Conservation (phyloP, 1,284 basidiomycete genomes). For the Trichosporon faecale region DNA sequence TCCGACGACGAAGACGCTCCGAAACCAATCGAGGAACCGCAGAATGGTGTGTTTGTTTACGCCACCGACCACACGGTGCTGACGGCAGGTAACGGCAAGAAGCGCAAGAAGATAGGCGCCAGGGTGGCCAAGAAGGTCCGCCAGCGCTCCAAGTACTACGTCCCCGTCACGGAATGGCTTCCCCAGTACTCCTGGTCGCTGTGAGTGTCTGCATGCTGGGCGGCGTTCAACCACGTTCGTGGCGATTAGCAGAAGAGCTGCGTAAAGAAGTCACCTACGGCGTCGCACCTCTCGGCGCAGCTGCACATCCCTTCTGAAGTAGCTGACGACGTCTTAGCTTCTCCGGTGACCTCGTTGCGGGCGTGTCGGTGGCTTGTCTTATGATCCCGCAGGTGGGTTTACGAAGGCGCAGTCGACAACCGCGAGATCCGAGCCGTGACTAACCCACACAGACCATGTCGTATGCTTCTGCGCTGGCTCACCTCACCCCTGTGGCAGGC, state of each 20-base stretch:
- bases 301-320: background rate
- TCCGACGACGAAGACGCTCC: slow-evolving; percentile 5
- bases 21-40: background rate
- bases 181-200: slow-evolving; percentile 71
- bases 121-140: slow-evolving; percentile 40
- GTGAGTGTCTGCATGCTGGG: slow-evolving; percentile 54
- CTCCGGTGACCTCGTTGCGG: slow-evolving; percentile 75
- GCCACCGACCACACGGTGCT: background rate
- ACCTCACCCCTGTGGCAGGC: slow-evolving; percentile 74
- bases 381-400: slow-evolving; percentile 72
- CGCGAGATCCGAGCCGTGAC: background rate
- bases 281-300: background rate
- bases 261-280: background rate
- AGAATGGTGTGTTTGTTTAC: background rate
- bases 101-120: slow-evolving; percentile 11
- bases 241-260: background rate
- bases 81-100: background rate
- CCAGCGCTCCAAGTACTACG: slow-evolving; percentile 51
- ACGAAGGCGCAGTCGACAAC: background rate
- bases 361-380: slow-evolving; percentile 81
- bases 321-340: slow-evolving; percentile 56
- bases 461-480: slow-evolving; percentile 81
- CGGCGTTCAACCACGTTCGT: background rate
- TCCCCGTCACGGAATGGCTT: slow-evolving; percentile 64
- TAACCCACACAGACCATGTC: slow-evolving; percentile 61